Base-by-base conservation (phyloP, 306 rosid genomes). In the Glycine latifolia region DNA sequence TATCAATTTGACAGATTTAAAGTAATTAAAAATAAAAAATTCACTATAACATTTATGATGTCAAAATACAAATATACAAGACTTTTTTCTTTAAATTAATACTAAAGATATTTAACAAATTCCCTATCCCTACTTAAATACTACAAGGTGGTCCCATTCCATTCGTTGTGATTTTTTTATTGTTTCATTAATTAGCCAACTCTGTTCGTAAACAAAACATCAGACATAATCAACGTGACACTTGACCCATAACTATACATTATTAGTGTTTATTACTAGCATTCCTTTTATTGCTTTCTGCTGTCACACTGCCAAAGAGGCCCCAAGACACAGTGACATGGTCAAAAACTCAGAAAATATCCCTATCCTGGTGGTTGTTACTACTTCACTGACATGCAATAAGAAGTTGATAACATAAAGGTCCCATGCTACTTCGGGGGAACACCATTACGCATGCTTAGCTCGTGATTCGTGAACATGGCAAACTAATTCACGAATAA, bases 161-260 rank as follows among this genome's bases (percentile, higher is more conserved):
- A 35, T 8, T 0, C 3, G 35, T 8, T 8, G 53, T 65, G 73
- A 26, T 26, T 33, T 14, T 76, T 61, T 39, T 44, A 35, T 12
- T 15, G 55, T 39, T 76, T 79, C 75, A 71, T 82, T 61, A 71
- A 50, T 26, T 12, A 31, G 68, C 15, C 67, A 77, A 61, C 16
- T 37, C 9, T 20, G 59, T 3, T 54, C 41, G 41, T n/a, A 13
- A 60, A 60, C 16, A 3, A 83, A 62, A 52, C 55, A 33, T 0
- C 8, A 44, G 65, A 71, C 83, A 78, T 0, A 71, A 83, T 83
- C 53, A 83, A 77, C 8, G 44, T 6, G 14, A 4, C 52, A 52
- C 52, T 83, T 83, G 86, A 83, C 86, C 54, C 46, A 11, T 20
- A 50, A 71, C 39, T 3, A 6, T 26, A 31, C 70, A 56, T 68